Base-by-base conservation (phyloP, 2,329 filamentous ascomycete species). In the Colletotrichum destructivum region DNA sequence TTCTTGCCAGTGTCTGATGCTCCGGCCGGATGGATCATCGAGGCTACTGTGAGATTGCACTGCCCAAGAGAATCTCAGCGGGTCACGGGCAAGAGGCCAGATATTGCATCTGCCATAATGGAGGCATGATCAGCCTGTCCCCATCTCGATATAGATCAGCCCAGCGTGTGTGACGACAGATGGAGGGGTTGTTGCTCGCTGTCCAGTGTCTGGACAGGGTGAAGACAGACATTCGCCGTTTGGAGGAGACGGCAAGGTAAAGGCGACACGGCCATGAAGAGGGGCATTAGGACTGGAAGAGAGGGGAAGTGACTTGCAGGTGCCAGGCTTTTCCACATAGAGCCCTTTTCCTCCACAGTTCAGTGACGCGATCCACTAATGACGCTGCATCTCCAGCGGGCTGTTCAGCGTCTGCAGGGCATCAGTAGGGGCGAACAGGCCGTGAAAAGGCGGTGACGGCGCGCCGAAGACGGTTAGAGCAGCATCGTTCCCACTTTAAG, bases 391-490 rank as follows among this genome's bases (percentile, higher is more conserved):
- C 56, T 71, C 68, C 69, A 71, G 59, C 65, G 46, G 40, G n/a
- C 26, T 60, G 31, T 63, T 71, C 38, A 63, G 69, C 51, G 60
- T 21, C 64, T 68, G 57, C 64, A 70, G 63, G 35, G 49, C 68
- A 62, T 56, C 51, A 31, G 51, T 57, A 47, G 69, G 65, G 57
- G 68, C 31, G 13, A 40, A 47, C 44, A 47, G 65, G 31, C 51
- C 51, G 59, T 47, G 56, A 72, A 72, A 72, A 71, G 70, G 70
- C 70, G 70, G 70, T 72, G 70, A 72, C 70, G 61, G 66, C 18
- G 55, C 21, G n/a, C 66, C 42, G 26, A 35, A 72, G 38, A 11
- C 4, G 44, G 60, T 49, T 72, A 72, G 70, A 42, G 55, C 26
- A 8, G 13, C 31, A 35, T 57, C 18, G n/a, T 47, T 59, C 35